Base-by-base conservation (phyloP, 2,329 filamentous ascomycete species). In the Herpotrichia juniperi region DNA sequence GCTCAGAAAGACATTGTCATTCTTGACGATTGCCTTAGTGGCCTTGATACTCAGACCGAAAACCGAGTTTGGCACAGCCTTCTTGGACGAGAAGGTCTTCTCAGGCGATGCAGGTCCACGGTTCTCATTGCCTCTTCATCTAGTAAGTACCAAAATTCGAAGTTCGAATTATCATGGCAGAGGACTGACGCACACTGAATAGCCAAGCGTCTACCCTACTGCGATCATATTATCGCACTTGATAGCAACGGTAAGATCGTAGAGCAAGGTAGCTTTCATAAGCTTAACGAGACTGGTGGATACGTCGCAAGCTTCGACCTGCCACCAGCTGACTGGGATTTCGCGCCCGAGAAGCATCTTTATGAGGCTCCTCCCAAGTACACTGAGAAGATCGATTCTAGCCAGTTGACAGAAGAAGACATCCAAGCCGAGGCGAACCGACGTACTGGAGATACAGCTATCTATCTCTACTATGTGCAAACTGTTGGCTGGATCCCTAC, bases 11-110 rank as follows among this genome's bases (percentile, higher is more conserved):
- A 77, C 30, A 69, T 81, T 22, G 66, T 82, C 25, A 71, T 83
- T 17, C 70, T 83, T 11, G 81, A 83, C 56, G 80, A 83, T 56
- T 75, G 78, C 17, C 73, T 83, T n/a, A 80, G 76, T 51, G 79
- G 79, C 2, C 72, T 83, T 6, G 81, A 83, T 57, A 68, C 74
- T 9, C 70, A 76, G 14, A 82, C 80, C 0, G 79, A 81, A 49
- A 76, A 79, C 25, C 70, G 74, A 26, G 76, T 82, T 12, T 81
- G 80, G 62, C 71, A 78, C 52, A 73, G 68, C 42, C 62, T 83
- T 0, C 69, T 82, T 32, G 78, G 79, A 2, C 63, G 61, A 11
- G 63, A 78, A n/a, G 80, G 80, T 11, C 64, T 81, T 5, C 61
- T 83, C 1, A 72, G 76, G 24, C 67, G 72, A 35, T 71, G 72